Evolutionary conservation across 2,329 filamentous ascomycete genomes (phyloP).

Genomic region (Colletotrichum tanaceti): DNA sequence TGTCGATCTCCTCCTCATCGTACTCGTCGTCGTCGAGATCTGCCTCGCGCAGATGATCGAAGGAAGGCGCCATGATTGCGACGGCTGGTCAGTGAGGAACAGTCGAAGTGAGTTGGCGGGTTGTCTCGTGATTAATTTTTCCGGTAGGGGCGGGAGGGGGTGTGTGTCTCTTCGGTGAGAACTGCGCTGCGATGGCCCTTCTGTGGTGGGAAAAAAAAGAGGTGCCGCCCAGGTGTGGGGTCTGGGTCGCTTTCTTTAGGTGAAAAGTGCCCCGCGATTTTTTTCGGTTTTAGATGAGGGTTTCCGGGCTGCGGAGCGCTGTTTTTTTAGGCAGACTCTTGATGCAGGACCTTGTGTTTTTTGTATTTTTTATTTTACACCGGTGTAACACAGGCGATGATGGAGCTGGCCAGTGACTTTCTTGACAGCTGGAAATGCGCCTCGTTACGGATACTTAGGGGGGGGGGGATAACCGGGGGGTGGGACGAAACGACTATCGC

Average conservation of each 20-base stretch:
- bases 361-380: too few relatives aligned
- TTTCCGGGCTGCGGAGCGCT: constrained; percentile 32
- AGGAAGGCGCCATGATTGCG: constrained; percentile 89
- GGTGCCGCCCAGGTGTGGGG: constrained; percentile 38
- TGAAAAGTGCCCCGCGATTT: constrained; percentile 41
- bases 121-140: constrained; percentile 18
- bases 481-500: constrained; percentile 7
- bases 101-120: constrained; percentile 27
- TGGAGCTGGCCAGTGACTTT: neutral
- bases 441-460: constrained; percentile 11
- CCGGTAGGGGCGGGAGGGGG: constrained; percentile 19
- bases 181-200: constrained; percentile 33
- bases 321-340: constrained; percentile 14
- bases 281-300: constrained; percentile 33
- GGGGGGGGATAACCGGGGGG: constrained; percentile 5
- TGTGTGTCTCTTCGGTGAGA: constrained; percentile 36
- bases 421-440: constrained; percentile 10
- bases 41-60: constrained; percentile 91
- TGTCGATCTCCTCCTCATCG: constrained; percentile 94
- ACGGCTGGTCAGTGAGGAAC: constrained; percentile 38
- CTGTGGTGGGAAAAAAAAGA: constrained; percentile 41
- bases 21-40: constrained; percentile 87
- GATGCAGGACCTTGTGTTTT: constrained; percentile 2
- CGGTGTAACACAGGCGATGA: constrained; percentile 7
- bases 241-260: constrained; percentile 24